Conservation (phyloP, 345 rosid genomes). For the Corymbia maculata region DNA sequence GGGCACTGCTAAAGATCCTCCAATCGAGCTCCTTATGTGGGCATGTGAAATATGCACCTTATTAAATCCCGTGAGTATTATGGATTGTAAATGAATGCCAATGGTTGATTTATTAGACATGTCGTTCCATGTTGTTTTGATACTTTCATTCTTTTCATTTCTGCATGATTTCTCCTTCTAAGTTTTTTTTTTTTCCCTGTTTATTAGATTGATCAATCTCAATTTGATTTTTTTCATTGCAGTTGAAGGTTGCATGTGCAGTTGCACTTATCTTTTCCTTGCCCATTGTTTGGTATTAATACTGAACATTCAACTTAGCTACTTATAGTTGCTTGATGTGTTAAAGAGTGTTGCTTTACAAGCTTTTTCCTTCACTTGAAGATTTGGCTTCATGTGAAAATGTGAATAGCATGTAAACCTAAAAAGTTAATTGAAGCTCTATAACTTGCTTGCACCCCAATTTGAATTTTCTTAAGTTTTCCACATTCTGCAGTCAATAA, state of each 20-base stretch:
- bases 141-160: not conserved
- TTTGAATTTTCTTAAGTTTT: not conserved
- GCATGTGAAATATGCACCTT: slow-evolving; percentile 67
- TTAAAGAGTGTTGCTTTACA: not conserved
- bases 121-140: not conserved
- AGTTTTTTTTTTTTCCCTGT: not conserved
- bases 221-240: not conserved
- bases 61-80: slow-evolving; percentile 63
- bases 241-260: not conserved
- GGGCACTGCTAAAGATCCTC: slow-evolving; percentile 5
- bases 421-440: not conserved
- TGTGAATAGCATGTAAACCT: not conserved
- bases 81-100: not conserved
- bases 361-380: not conserved
- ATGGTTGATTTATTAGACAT: not conserved
- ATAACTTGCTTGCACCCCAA: not conserved
- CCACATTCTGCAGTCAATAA: not conserved
- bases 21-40: slow-evolving; percentile 43
- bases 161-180: not conserved
- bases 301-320: not conserved
- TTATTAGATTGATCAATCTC: not conserved
- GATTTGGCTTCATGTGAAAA: not conserved
- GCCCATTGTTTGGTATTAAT: not conserved
- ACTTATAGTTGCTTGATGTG: not conserved
- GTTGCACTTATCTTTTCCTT: not conserved